Evolutionary conservation across 1,284 basidiomycete species (phyloP).

Genomic region (Inonotus hispidus): DNA sequence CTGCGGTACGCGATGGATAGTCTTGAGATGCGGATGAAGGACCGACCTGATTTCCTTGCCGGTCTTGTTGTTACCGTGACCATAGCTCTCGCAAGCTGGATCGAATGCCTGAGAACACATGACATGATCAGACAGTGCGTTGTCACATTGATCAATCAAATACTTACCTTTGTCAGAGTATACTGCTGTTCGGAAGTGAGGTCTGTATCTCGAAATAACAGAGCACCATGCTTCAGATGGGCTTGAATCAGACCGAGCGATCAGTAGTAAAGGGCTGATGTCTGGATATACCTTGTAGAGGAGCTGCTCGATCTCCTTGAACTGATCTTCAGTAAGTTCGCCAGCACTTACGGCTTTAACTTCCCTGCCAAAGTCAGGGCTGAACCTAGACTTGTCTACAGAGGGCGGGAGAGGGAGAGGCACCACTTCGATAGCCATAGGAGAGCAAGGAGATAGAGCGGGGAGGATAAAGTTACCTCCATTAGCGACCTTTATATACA

Average conservation of each 20-base stretch:
- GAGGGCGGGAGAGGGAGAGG: conserved; percentile 55
- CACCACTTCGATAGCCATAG: conserved; percentile 51
- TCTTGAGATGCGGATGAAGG: conserved; percentile 81
- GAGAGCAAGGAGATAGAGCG: background rate
- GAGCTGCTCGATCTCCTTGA: conserved; percentile 53
- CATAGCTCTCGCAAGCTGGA: conserved; percentile 65
- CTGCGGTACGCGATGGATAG: conserved; percentile 79
- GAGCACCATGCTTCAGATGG: conserved; percentile 54
- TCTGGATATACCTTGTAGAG: conserved; percentile 52
- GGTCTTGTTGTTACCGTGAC: conserved; percentile 83
- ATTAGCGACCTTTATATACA: background rate
- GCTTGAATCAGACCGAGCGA: background rate
- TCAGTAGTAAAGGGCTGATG: background rate
- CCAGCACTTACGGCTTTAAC: conserved; percentile 59
- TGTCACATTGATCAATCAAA: conserved; percentile 17
- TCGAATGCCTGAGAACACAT: conserved; percentile 57
- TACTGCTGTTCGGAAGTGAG: conserved; percentile 81
- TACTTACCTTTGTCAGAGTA: conserved; percentile 76
- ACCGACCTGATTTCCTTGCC: conserved; percentile 66
- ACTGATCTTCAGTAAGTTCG: conserved; percentile 46
- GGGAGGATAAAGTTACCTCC: background rate
- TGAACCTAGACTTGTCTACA: conserved; percentile 52
- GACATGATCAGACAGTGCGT: background rate
- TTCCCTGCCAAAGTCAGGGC: conserved; percentile 54
- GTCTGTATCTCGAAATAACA: conserved; percentile 68